phyloP scores from a whole-genome alignment of 148 eudicot genomes.

The Chenopodium berlandieri region DNA sequence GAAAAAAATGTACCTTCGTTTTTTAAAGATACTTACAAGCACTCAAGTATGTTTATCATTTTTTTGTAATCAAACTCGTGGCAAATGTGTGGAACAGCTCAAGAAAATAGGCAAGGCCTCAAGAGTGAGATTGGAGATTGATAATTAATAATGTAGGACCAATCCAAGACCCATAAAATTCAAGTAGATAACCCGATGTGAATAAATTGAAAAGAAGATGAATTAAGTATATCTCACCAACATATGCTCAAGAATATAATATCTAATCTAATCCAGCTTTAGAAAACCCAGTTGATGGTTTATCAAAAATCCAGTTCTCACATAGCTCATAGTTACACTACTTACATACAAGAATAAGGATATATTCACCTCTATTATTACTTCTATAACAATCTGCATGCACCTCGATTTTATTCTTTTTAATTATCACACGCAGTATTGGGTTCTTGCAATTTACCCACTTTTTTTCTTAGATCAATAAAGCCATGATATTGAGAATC shows the following conservation, averaged over 20 bases:
- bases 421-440: conserved; percentile 7
- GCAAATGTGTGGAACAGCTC: too few species aligned
- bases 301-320: neutral
- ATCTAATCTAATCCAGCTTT: neutral
- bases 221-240: neutral
- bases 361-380: neutral
- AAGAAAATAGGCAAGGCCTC: too few species aligned
- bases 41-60: too few species aligned
- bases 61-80: too few species aligned
- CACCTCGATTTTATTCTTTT: neutral
- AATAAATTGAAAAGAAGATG: neutral
- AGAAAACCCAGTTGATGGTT: neutral
- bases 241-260: neutral
- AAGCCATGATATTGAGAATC: neutral
- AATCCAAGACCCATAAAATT: too few species aligned
- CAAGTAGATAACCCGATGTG: neutral
- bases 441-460: conserved; percentile 3
- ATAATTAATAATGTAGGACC: too few species aligned
- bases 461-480: neutral
- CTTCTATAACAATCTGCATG: neutral
- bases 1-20: too few species aligned
- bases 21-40: too few species aligned
- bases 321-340: neutral
- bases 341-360: too few species aligned
- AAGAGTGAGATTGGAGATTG: too few species aligned